Percentiles rank a stretch among this genome's conserved stretches.
Evolutionary conservation across 331 rosid species (phyloP).

Genomic region (Erythrophleum ivorense): DNA sequence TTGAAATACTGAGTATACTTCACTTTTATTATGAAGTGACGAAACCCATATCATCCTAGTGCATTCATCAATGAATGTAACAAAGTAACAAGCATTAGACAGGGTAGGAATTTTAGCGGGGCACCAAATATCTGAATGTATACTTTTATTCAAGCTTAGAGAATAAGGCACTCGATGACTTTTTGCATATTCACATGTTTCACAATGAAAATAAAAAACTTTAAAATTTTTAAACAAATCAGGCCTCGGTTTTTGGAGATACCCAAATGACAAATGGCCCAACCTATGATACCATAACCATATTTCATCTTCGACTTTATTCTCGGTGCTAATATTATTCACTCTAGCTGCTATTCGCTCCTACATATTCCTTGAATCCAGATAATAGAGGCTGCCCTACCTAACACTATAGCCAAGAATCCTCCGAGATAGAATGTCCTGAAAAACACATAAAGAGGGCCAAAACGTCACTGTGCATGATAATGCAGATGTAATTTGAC

Average conservation of each 20-base stretch:
- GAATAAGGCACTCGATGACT: background rate
- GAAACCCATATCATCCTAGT: background rate
- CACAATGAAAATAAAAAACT: background rate
- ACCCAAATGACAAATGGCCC: background rate
- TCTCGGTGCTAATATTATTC: too few relatives aligned
- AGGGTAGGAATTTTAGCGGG: background rate
- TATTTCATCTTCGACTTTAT: too few relatives aligned
- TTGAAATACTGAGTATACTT: background rate
- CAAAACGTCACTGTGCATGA: background rate
- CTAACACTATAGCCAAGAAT: too few relatives aligned
- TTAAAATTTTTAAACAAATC: too few relatives aligned
- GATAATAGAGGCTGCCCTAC: too few relatives aligned
- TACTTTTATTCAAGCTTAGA: background rate
- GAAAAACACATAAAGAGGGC: background rate
- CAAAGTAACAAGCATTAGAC: background rate
- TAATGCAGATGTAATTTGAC: background rate
- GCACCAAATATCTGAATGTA: background rate
- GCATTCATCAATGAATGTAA: background rate
- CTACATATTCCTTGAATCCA: too few relatives aligned
- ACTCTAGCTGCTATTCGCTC: too few relatives aligned
- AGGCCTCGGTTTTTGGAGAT: background rate
- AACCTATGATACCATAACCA: background rate
- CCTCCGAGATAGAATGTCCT: background rate
- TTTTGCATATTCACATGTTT: background rate
- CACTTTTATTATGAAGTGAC: too few relatives aligned